A percentile compares a stretch with the other conserved stretches of the same genome.
Conservation (phyloP, 2,329 filamentous ascomycete genomes). For the Niveomyces coronatus region DNA sequence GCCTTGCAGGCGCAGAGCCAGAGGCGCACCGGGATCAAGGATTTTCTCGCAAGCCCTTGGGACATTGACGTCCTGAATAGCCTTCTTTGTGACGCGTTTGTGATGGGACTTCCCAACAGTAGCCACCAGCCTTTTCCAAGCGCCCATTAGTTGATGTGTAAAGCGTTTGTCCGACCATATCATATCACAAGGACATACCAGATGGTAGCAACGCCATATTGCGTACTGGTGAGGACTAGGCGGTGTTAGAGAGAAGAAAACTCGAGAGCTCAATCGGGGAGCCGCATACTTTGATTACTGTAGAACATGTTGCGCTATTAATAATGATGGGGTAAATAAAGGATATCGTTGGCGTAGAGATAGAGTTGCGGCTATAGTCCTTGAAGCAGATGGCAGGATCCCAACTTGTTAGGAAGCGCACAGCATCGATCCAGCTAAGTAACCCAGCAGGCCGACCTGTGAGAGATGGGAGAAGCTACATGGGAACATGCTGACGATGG, state of each 20-base stretch:
- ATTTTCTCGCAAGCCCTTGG: conserved; percentile 84
- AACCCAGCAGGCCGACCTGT: no score
- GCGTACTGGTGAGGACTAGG: conserved; percentile 66
- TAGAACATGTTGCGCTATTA: conserved; percentile 70
- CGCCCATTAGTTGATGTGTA: no score
- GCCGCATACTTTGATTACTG: conserved; percentile 73
- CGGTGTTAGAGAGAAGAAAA: conserved; percentile 12
- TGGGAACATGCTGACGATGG: no score
- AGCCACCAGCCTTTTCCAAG: conserved; percentile 88
- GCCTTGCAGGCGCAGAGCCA: conserved; percentile 82
- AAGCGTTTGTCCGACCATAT: background rate
- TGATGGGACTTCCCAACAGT: conserved; percentile 69
- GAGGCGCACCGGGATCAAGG: conserved; percentile 66
- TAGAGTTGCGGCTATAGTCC: background rate
- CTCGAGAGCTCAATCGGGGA: no score
- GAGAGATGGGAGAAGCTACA: no score
- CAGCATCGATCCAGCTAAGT: no score
- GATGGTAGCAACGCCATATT: conserved; percentile 89
- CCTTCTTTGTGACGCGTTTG: conserved; percentile 70
- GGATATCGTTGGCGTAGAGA: background rate
- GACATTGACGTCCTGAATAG: conserved; percentile 81
- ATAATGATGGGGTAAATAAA: background rate
- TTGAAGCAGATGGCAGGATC: background rate
- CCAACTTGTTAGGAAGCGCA: background rate
- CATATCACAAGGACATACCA: conserved; percentile 49